phyloP scores from a whole-genome alignment of 2,329 filamentous ascomycete species.

The Ceratocystis cacaofunesta region DNA sequence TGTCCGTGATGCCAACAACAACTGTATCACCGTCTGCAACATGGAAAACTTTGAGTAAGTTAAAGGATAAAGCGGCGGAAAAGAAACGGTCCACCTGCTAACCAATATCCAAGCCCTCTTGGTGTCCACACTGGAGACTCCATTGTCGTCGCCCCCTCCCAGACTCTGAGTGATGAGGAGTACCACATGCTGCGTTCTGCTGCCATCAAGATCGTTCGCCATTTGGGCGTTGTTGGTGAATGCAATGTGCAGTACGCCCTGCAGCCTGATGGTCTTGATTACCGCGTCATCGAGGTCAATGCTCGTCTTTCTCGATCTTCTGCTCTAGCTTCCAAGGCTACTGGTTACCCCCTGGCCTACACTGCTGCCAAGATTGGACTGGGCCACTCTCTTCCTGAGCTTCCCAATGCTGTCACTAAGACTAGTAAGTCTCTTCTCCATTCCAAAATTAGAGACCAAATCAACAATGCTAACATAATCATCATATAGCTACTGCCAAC shows the following conservation, averaged over 20 bases:
- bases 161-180: conserved; percentile 94
- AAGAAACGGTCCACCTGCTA: conserved; percentile 25
- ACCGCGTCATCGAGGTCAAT: conserved; percentile 97
- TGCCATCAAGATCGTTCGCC: conserved; percentile 95
- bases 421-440: conserved; percentile 37
- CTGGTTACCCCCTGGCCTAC: conserved; percentile 91
- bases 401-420: conserved; percentile 96
- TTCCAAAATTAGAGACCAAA: not conserved
- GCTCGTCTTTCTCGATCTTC: conserved; percentile 95
- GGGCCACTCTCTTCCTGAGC: conserved; percentile 83
- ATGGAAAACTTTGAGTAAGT: conserved; percentile 18
- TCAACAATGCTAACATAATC: not conserved
- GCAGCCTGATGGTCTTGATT: conserved; percentile 91
- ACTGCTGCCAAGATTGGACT: conserved; percentile 97
- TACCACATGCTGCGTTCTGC: conserved; percentile 98
- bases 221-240: conserved; percentile 92
- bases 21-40: conserved; percentile 95
- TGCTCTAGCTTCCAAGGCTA: conserved; percentile 92
- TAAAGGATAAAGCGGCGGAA: conserved; percentile 35
- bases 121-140: conserved; percentile 98
- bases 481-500: conserved; percentile 58
- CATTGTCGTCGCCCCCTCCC: conserved; percentile 92
- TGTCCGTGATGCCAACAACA: conserved; percentile 90
- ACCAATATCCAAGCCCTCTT: conserved; percentile 69
- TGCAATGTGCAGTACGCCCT: conserved; percentile 98